Evolutionary conservation across 768 basidiomycete species (phyloP), one percentile per base, ranked within the genome.

Genomic region (Macrolepiota albuminosa): DNA sequence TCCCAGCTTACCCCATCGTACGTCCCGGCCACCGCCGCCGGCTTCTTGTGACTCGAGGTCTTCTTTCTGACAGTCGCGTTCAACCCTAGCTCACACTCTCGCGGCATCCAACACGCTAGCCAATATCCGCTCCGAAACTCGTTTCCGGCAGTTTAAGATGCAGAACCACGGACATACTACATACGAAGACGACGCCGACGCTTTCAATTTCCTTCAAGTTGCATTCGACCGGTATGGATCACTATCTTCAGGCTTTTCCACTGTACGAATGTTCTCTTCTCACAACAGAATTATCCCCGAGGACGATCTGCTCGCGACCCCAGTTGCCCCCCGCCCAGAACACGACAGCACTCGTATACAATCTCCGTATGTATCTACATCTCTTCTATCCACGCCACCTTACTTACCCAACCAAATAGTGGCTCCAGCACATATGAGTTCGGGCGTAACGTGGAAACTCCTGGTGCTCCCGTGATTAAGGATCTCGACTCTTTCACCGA

Each of bases 401-500:
- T 43, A 54, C 37, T 21, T 18, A 52, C 7, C 33, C 33, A 52
- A 46, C 43, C 43, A 49, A 49, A 16, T 56, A 69, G 64, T 49
- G 58, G 56, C 31, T 43, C 59, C 54, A 51, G 36, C 16, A 61
- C 58, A 54, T 57, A 57, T 6, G 51, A 60, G 24, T 21, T 58
- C 14, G 26, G 40, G 34, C 58, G 54, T 34, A 39, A 48, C 46
- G 66, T 75, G 56, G 63, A 69, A 57, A 65, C 72, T 39, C 78
- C 81, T 18, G 73, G 69, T 4, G 81, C 84, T 33, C 84, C 83
- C 10, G 66, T 75, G 59, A 65, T 85, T 66, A 84, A 81, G 69
- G 84, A 85, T 66, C 67, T 78, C 36, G 83, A 84, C 61, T 79
- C 81, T 56, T 85, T 85, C 73, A 83, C 82, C n/a, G 83, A 84